Percentiles rank a stretch among this genome's conserved stretches.
These are phyloP conservation scores for Triglochin maritima DNA, from an alignment of 106 monocot genomes.

Conservation along the genomic window DNA sequence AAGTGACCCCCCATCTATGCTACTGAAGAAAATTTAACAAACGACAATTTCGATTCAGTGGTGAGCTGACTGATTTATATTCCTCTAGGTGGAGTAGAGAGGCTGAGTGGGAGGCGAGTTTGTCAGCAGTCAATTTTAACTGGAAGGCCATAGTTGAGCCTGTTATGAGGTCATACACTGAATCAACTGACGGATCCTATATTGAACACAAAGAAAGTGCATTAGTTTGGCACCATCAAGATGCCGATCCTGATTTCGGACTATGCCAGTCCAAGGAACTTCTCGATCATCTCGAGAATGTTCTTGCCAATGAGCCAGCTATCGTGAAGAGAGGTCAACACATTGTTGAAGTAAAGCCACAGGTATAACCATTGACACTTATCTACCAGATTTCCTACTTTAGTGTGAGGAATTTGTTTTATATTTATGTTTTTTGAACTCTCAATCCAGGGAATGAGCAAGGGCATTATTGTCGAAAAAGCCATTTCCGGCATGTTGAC, in stretches of 20 bases:
- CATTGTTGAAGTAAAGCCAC: slow-evolving; percentile 28
- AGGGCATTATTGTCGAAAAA: slow-evolving; percentile 43
- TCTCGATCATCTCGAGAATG: slow-evolving; percentile 24
- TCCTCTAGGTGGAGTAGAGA: slow-evolving; percentile 22
- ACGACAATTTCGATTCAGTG: too few relatives aligned
- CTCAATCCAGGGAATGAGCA: slow-evolving; percentile 46
- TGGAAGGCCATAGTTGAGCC: slow-evolving; percentile 26
- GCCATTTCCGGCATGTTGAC: slow-evolving; percentile 32
- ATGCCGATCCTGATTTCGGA: slow-evolving; percentile 27
- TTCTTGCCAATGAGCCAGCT: slow-evolving; percentile 28
- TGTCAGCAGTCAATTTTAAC: slow-evolving; percentile 9
- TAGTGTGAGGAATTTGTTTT: not conserved
- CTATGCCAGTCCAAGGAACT: slow-evolving; percentile 26
- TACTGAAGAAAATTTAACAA: not conserved
- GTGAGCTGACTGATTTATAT: not conserved
- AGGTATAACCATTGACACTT: slow-evolving; percentile 8
- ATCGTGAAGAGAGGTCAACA: slow-evolving; percentile 25
- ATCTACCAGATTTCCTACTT: not conserved
- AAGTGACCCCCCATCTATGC: not conserved
- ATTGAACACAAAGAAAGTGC: slow-evolving; percentile 28
- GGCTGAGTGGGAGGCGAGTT: slow-evolving; percentile 11
- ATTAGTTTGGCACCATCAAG: slow-evolving; percentile 24
- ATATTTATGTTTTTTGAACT: not conserved
- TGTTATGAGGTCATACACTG: slow-evolving; percentile 20
- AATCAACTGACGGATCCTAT: slow-evolving; percentile 19